phyloP scores from a whole-genome alignment of 108 stramenopile genomes.

The Pseudonitzschia delicatissima region DNA sequence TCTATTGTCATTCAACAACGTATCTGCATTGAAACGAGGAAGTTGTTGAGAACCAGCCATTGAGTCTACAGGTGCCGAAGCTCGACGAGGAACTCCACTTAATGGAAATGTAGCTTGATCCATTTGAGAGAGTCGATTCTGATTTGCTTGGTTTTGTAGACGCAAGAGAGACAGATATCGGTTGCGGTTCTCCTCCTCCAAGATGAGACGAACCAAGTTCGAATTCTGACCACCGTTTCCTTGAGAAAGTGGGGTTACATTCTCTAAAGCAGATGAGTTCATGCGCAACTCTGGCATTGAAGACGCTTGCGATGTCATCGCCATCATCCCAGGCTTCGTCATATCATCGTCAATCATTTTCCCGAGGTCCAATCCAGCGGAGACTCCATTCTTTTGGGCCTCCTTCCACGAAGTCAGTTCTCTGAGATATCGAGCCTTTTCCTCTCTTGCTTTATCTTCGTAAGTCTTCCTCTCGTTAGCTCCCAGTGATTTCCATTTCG shows the following conservation, averaged over 20 bases:
- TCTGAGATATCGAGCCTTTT: constrained; percentile 43
- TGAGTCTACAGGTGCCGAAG: neutral
- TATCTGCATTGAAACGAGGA: neutral
- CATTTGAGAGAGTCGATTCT: neutral
- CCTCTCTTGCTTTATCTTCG: constrained; percentile 32
- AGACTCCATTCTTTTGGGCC: no score
- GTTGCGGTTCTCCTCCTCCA: neutral
- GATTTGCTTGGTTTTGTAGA: neutral
- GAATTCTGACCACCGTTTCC: neutral
- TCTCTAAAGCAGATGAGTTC: no score
- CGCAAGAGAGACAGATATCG: neutral
- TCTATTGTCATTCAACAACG: neutral
- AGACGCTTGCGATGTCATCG: no score
- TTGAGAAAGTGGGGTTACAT: neutral
- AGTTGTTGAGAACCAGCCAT: neutral
- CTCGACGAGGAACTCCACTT: neutral
- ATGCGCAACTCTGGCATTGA: no score
- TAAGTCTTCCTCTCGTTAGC: constrained; percentile 30
- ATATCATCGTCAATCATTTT: no score
- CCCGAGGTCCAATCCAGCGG: no score
- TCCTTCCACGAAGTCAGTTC: constrained; percentile 29
- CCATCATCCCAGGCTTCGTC: no score
- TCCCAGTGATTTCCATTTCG: constrained; percentile 48
- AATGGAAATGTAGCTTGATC: neutral
- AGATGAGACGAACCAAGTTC: constrained; percentile 5